Base-by-base conservation (phyloP, 371 early-diverging fungal species). In the Dichotomocladium elegans region DNA sequence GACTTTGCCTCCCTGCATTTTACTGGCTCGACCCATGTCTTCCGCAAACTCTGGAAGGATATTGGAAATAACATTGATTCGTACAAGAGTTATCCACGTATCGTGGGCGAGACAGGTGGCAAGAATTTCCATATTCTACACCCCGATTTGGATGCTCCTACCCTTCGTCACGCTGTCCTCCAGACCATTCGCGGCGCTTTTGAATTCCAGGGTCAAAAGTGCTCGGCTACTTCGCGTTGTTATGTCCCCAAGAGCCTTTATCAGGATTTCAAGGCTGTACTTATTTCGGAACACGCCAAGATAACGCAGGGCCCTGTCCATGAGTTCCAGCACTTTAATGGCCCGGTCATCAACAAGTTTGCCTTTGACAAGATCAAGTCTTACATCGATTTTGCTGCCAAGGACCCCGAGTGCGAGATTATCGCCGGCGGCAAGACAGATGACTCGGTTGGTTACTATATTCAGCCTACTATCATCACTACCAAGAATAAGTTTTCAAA, bases 21-120 rank as follows among this genome's bases (percentile, higher is more conserved):
- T 56, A 98, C 99, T 45, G 99, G 99, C 29, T 89, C 90, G 47
- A 96, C 98, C 40, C 69, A 75, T 41, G 95, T 98, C 28, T 98
- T 98, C 84, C 90, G 90, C 72, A 74, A 84, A 60, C 77, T 98
- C 66, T 98, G 96, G 96, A 81, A 87, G 72, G 81, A 90, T 57
- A 93, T 97, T 61, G 92, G 88, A 47, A 78, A 86, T 66, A 95
- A 95, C 80, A 83, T 98, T 46, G 88, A 94, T 53, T 79, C 61
- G 43, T 98, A 98, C 83, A 83, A 82, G 68, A 84, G 86, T 47
- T 98, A 95, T 70, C 99, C 99, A 41, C 91, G 99, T 68, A 88
- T 97, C 46, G 98, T 97, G 26, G 99, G 98, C 59, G 99, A 97
- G 72, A 97, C 98, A 34, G 98, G 98, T 65, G 98, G 98, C 56